phyloP scores from a whole-genome alignment of 345 rosid species.

The Iberis pinnata region DNA sequence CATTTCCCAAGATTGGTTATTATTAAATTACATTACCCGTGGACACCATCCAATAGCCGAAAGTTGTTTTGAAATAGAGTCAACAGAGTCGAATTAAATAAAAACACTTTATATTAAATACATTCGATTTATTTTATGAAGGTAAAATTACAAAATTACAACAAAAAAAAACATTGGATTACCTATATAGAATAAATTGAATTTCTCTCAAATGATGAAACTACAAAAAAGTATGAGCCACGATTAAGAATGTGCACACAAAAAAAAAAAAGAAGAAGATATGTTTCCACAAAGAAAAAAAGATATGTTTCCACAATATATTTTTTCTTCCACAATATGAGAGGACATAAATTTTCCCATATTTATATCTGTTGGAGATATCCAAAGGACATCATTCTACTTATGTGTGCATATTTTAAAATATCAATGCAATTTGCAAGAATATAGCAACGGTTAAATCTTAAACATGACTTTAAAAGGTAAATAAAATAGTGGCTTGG shows the following conservation, averaged over 20 bases:
- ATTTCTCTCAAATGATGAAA: too few species aligned
- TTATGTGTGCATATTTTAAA: too few species aligned
- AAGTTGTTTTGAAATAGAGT: slow-evolving; percentile 17
- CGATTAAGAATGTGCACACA: neutral
- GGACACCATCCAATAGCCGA: slow-evolving; percentile 28
- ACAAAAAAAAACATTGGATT: too few species aligned
- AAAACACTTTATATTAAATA: neutral
- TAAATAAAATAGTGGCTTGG: slow-evolving; percentile 22
- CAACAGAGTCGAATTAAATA: neutral
- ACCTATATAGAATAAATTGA: neutral
- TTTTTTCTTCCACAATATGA: too few species aligned
- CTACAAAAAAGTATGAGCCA: neutral
- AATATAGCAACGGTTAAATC: too few species aligned
- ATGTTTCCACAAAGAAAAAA: slow-evolving; percentile 1
- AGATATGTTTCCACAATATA: too few species aligned
- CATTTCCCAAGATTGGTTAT: neutral
- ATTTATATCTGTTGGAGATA: slow-evolving; percentile 17
- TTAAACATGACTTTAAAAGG: neutral
- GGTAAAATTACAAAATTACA: too few species aligned
- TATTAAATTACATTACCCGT: neutral
- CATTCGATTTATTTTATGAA: too few species aligned
- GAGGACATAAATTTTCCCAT: neutral
- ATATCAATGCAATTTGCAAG: too few species aligned
- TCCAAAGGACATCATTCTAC: slow-evolving; percentile 23
- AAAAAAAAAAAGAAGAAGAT: slow-evolving; percentile 8